Evolutionary conservation across 805 yeast genomes (phyloP).

Genomic region (Ogataea wickerhamii): DNA sequence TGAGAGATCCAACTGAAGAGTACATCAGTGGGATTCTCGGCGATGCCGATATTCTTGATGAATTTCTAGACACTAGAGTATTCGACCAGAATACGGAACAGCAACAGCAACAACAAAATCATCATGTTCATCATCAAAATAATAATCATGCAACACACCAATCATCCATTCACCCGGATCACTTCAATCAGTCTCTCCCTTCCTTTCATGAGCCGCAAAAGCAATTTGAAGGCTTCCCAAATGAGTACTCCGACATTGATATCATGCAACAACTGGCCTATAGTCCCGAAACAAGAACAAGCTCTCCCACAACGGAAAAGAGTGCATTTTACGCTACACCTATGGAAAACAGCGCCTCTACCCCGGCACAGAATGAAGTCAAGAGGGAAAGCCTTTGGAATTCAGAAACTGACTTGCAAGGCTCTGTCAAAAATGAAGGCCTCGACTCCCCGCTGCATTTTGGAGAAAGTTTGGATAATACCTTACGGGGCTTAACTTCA

Average conservation of each 20-base stretch:
- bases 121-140: slow-evolving; percentile 4
- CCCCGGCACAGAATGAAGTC: background rate
- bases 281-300: background rate
- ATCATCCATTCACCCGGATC: background rate
- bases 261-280: background rate
- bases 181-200: background rate
- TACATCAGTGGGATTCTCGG: slow-evolving; percentile 11
- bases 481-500: slow-evolving; percentile 1
- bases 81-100: slow-evolving; percentile 31
- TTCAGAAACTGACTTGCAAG: slow-evolving; percentile 2
- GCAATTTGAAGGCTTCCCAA: background rate
- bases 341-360: background rate
- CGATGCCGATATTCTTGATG: slow-evolving; percentile 52
- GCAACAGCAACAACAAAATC: slow-evolving; percentile 9
- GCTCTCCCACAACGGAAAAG: background rate
- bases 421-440: slow-evolving; percentile 14
- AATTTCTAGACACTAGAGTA: slow-evolving; percentile 51
- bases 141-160: slow-evolving; percentile 15
- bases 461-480: slow-evolving; percentile 7
- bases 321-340: background rate
- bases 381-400: slow-evolving; percentile 6
- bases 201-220: background rate
- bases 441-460: slow-evolving; percentile 8
- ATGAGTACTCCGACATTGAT: background rate
- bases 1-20: slow-evolving; percentile 17